Percentiles rank a stretch among this genome's conserved stretches.
These are phyloP conservation scores for Erythrophleum ivorense DNA, from an alignment of 331 rosid genomes.

Conservation along the genomic window DNA sequence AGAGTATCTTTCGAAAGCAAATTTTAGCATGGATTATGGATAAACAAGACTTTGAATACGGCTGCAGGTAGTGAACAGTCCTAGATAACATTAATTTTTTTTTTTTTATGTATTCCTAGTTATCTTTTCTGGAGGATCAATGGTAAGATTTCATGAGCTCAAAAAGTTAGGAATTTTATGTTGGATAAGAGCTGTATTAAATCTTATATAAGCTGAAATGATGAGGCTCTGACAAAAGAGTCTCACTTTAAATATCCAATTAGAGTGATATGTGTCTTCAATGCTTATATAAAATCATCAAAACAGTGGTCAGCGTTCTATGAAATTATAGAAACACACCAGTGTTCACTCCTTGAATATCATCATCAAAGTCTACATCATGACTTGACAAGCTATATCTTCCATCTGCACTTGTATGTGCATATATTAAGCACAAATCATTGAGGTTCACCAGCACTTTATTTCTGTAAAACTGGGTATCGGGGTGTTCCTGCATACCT, in stretches of 20 bases:
- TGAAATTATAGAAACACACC: slow-evolving; percentile 45
- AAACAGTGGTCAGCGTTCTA: slow-evolving; percentile 5
- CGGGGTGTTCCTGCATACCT: slow-evolving; percentile 58
- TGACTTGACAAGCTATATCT: slow-evolving; percentile 67
- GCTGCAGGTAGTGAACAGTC: neutral
- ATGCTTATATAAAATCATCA: slow-evolving; percentile 25
- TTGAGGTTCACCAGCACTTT: slow-evolving; percentile 46
- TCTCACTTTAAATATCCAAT: neutral
- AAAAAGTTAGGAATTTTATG: neutral
- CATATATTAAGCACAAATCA: slow-evolving; percentile 60
- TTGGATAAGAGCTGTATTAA: neutral
- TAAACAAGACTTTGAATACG: neutral
- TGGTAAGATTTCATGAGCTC: neutral
- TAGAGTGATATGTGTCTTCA: slow-evolving; percentile 5
- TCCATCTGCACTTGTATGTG: slow-evolving; percentile 63
- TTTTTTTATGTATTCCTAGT: neutral
- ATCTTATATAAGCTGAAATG: too few relatives aligned
- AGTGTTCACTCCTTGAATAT: slow-evolving; percentile 46
- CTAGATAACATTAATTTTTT: too few relatives aligned
- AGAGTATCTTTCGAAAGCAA: neutral
- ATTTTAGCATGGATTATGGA: neutral
- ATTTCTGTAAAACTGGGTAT: slow-evolving; percentile 53
- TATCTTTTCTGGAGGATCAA: neutral
- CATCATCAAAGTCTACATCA: slow-evolving; percentile 57
- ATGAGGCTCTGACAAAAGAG: neutral